These are phyloP conservation scores for Actinomortierella wolfii DNA, from an alignment of 371 early-diverging fungal species.

Conservation along the genomic window DNA sequence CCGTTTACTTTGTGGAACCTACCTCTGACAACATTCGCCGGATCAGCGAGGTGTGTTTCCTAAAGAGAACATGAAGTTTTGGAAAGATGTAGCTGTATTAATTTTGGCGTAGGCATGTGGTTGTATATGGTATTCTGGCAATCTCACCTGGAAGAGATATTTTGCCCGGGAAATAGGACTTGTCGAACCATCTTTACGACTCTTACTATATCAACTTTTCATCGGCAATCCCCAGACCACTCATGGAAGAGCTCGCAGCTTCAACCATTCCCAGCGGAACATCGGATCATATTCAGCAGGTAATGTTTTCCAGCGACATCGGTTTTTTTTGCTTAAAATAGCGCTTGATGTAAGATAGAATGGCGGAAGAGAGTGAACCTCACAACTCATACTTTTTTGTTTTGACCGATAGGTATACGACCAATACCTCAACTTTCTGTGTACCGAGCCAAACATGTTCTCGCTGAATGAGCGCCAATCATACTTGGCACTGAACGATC, in stretches of 20 bases:
- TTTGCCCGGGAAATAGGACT: conserved; percentile 86
- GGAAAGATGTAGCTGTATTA: too few relatives aligned
- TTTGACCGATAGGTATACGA: conserved; percentile 87
- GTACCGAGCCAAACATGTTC: conserved; percentile 94
- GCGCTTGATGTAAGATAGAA: too few relatives aligned
- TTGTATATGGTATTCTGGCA: too few relatives aligned
- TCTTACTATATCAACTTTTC: conserved; percentile 96
- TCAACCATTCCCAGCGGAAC: conserved; percentile 73
- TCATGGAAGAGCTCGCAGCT: conserved; percentile 95
- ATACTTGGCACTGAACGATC: conserved; percentile 82
- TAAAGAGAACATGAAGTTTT: too few relatives aligned
- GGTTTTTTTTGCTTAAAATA: too few relatives aligned
- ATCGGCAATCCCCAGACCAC: conserved; percentile 82
- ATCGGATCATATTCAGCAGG: conserved; percentile 80
- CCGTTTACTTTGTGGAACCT: conserved; percentile 97
- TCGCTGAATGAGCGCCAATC: conserved; percentile 87
- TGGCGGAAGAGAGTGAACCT: neutral
- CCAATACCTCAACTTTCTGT: conserved; percentile 94
- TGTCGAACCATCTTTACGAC: conserved; percentile 90
- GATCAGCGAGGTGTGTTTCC: conserved; percentile 73
- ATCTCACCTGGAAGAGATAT: too few relatives aligned
- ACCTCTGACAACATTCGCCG: conserved; percentile 81
- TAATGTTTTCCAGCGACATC: too few relatives aligned
- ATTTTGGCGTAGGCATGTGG: too few relatives aligned
- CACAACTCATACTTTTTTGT: conserved; percentile 13